Conservation (phyloP, 208 protist species). For the Novymonas esmeraldas region DNA sequence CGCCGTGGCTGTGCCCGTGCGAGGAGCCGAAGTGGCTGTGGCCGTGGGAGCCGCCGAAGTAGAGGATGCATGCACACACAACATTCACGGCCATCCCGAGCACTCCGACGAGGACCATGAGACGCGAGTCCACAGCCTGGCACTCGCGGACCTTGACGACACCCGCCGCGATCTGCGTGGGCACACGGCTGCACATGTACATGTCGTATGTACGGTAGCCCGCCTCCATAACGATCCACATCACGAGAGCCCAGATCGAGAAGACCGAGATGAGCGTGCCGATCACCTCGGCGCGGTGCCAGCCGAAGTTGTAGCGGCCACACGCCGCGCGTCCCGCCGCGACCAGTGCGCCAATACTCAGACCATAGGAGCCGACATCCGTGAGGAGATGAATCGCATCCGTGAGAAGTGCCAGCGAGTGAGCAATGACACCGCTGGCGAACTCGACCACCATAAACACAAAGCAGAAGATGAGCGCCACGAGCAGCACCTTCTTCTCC, state of each 20-base stretch:
- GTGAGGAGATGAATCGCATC: slow-evolving; percentile 91
- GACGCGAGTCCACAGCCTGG: slow-evolving; percentile 50
- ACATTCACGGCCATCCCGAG: slow-evolving; percentile 90
- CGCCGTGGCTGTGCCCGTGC: slow-evolving; percentile 63
- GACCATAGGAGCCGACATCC: slow-evolving; percentile 85
- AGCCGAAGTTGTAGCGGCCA: slow-evolving; percentile 87
- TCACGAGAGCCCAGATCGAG: slow-evolving; percentile 88
- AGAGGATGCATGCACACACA: slow-evolving; percentile 79
- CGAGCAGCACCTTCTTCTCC: slow-evolving; percentile 67
- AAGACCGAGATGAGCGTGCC: slow-evolving; percentile 90
- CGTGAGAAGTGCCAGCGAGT: slow-evolving; percentile 90
- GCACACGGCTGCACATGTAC: slow-evolving; percentile 58
- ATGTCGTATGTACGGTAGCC: slow-evolving; percentile 67
- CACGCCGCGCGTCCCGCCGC: slow-evolving; percentile 67
- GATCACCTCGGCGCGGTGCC: slow-evolving; percentile 91
- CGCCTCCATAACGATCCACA: slow-evolving; percentile 84
- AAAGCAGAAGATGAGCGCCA: slow-evolving; percentile 70
- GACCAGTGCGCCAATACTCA: slow-evolving; percentile 83
- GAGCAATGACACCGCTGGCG: slow-evolving; percentile 69
- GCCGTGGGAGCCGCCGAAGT: slow-evolving; percentile 83
- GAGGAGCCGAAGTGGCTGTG: slow-evolving; percentile 64
- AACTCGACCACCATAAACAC: slow-evolving; percentile 92
- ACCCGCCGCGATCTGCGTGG: slow-evolving; percentile 17
- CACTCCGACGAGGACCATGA: slow-evolving; percentile 85
- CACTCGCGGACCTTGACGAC: slow-evolving; percentile 31